These are phyloP conservation scores for Fraxinus platypoda DNA, from an alignment of 305 asterid genomes.

Conservation along the genomic window DNA sequence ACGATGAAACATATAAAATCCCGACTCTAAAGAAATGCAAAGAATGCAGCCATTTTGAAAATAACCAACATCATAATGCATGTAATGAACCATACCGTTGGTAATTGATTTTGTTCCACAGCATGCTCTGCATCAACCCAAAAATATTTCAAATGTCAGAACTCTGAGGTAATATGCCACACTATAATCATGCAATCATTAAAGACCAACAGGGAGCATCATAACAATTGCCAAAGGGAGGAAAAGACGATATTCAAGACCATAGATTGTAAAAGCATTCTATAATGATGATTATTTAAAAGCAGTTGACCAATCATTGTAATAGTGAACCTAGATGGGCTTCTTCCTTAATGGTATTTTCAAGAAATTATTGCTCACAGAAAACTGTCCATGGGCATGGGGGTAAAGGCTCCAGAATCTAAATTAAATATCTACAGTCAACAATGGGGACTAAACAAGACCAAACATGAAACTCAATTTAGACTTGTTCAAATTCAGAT, in stretches of 20 bases:
- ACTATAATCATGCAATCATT: slow-evolving; percentile 21
- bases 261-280: not conserved
- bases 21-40: slow-evolving; percentile 5
- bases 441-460: not conserved
- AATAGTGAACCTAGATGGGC: not conserved
- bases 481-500: not conserved
- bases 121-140: slow-evolving; percentile 56
- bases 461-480: not conserved
- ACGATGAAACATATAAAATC: not conserved
- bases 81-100: slow-evolving; percentile 41
- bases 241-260: slow-evolving; percentile 6
- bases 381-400: not conserved
- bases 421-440: not conserved
- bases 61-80: slow-evolving; percentile 19
- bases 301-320: not conserved
- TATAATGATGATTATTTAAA: not conserved
- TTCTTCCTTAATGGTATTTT: not conserved
- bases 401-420: not conserved
- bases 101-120: slow-evolving; percentile 37
- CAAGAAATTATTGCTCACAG: not conserved
- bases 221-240: slow-evolving; percentile 7
- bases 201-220: slow-evolving; percentile 1
- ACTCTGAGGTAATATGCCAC: slow-evolving; percentile 22
- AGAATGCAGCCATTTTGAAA: not conserved
- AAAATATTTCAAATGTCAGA: slow-evolving; percentile 31